These are phyloP conservation scores for Rhodotorula glutinis DNA, from an alignment of 1,284 basidiomycete species.

Conservation along the genomic window DNA sequence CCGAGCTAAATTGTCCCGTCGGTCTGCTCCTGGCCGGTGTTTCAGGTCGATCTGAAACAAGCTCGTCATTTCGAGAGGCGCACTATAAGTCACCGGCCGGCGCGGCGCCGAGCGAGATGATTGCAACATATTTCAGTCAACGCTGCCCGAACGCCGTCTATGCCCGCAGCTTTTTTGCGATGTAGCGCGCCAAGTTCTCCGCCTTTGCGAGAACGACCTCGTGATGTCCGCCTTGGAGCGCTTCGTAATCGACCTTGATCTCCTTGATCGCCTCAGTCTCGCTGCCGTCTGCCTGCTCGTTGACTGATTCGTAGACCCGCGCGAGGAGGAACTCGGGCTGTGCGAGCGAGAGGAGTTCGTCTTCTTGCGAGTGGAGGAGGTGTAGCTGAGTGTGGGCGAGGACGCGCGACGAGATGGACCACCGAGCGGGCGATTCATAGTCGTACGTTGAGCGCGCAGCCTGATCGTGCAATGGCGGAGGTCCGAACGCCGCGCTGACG, in stretches of 20 bases:
- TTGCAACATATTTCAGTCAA: too few species aligned
- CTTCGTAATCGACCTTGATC: conserved; percentile 30
- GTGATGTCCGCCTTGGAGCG: conserved; percentile 28
- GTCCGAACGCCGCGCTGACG: conserved; percentile 30
- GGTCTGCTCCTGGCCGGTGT: too few species aligned
- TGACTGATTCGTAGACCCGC: background rate
- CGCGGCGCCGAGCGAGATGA: too few species aligned
- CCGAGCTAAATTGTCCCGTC: too few species aligned
- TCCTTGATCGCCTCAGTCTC: background rate
- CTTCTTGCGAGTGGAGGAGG: conserved; percentile 21
- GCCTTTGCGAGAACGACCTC: conserved; percentile 8
- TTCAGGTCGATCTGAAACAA: too few species aligned
- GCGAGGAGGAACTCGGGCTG: conserved; percentile 25
- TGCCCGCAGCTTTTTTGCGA: background rate
- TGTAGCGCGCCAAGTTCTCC: conserved; percentile 17
- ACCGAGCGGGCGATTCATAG: conserved; percentile 32
- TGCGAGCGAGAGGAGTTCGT: conserved; percentile 24
- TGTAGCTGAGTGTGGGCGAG: background rate
- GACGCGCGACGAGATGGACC: background rate
- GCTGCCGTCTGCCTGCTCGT: background rate
- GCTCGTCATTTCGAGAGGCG: too few species aligned
- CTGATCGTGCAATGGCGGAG: too few species aligned
- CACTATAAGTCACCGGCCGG: too few species aligned
- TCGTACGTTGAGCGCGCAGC: background rate
- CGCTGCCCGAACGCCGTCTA: too few species aligned